Percentiles rank a stretch among this genome's conserved stretches.
These are phyloP conservation scores for Lactarius psammicola DNA, from an alignment of 768 basidiomycete genomes.

Conservation along the genomic window DNA sequence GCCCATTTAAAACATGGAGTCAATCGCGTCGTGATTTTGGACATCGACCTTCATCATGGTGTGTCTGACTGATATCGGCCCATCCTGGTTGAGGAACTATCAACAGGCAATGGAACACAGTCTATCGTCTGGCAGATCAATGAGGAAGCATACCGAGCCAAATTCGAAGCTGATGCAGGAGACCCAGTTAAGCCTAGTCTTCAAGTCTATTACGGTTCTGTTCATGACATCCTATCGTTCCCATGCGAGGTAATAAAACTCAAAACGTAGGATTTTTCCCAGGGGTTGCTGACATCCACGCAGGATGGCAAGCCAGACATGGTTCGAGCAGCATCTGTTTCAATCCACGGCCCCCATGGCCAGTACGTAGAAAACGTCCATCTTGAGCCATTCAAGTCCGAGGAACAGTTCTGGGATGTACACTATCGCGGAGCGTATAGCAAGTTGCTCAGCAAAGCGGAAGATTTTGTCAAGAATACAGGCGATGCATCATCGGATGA, in stretches of 20 bases:
- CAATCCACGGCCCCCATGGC: slow-evolving; percentile 74
- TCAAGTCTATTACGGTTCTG: slow-evolving; percentile 81
- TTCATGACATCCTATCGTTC: slow-evolving; percentile 92
- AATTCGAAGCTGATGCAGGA: slow-evolving; percentile 52
- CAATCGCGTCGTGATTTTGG: slow-evolving; percentile 79
- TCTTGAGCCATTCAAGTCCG: slow-evolving; percentile 66
- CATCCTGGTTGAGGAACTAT: background rate
- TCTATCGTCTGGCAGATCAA: slow-evolving; percentile 90
- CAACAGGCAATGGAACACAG: slow-evolving; percentile 89
- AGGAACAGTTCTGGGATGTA: slow-evolving; percentile 70
- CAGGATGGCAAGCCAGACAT: slow-evolving; percentile 79
- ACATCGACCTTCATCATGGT: slow-evolving; percentile 93
- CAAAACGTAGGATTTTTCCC: background rate
- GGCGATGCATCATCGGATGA: slow-evolving; percentile 62
- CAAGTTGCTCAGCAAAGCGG: slow-evolving; percentile 61
- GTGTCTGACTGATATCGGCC: slow-evolving; percentile 20
- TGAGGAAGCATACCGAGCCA: slow-evolving; percentile 74
- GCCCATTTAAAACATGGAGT: slow-evolving; percentile 80
- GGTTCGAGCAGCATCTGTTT: slow-evolving; percentile 85
- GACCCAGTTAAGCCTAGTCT: slow-evolving; percentile 44
- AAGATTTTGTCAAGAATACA: slow-evolving; percentile 66
- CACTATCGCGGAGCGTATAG: slow-evolving; percentile 70
- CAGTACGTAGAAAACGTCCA: slow-evolving; percentile 89
- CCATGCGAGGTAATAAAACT: slow-evolving; percentile 75
- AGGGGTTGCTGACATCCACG: slow-evolving; percentile 16